These are phyloP conservation scores for Sanghuangporus sanghuang DNA, from an alignment of 1,284 basidiomycete genomes.

Conservation along the genomic window DNA sequence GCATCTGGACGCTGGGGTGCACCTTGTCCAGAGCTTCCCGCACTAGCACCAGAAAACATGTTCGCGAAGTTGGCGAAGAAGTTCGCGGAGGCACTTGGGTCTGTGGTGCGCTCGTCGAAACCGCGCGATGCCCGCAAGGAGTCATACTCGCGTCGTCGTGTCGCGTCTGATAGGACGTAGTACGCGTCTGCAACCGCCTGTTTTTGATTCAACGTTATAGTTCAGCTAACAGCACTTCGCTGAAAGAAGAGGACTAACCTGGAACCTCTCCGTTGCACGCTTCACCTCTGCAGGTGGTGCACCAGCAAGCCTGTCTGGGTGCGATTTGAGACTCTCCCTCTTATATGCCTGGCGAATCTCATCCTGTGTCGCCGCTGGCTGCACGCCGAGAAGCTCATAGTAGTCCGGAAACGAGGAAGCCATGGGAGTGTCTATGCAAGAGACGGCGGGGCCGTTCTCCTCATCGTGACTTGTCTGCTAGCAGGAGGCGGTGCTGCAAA, in stretches of 20 bases:
- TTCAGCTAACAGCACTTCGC: not conserved
- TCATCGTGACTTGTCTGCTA: not conserved
- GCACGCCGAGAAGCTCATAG: constrained; percentile 58
- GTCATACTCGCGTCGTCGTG: constrained; percentile 82
- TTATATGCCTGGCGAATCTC: constrained; percentile 82
- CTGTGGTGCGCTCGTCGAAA: constrained; percentile 44
- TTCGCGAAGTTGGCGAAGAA: constrained; percentile 78
- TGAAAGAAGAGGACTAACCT: constrained; percentile 34
- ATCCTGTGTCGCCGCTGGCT: constrained; percentile 57
- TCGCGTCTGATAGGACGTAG: constrained; percentile 86
- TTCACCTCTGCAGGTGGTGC: constrained; percentile 69
- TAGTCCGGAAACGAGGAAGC: constrained; percentile 69
- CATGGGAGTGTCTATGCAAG: constrained; percentile 28
- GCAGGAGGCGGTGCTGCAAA: not conserved
- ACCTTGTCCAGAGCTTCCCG: constrained; percentile 26
- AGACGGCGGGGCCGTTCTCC: not conserved
- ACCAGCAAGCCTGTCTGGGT: constrained; percentile 84
- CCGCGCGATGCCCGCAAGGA: constrained; percentile 51
- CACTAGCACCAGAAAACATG: constrained; percentile 47
- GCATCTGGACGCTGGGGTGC: constrained; percentile 55
- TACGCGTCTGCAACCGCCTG: constrained; percentile 93
- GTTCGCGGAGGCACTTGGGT: constrained; percentile 62
- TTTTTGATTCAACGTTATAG: not conserved
- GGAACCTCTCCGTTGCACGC: constrained; percentile 77
- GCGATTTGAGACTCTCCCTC: constrained; percentile 68